phyloP scores from a whole-genome alignment of 768 basidiomycete species.

The Gymnopilus dilepis region DNA sequence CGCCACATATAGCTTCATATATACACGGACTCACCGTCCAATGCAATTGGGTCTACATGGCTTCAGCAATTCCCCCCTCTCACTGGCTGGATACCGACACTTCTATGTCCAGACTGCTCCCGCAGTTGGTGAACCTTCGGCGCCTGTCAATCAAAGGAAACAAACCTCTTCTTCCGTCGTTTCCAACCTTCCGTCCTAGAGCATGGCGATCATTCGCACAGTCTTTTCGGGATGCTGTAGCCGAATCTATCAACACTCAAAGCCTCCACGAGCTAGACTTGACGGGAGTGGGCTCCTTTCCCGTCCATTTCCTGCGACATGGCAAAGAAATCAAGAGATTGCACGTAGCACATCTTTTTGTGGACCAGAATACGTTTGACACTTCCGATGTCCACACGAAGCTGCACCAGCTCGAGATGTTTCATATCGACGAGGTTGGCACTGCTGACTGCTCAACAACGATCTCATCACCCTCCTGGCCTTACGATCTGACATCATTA shows the following conservation, averaged over 20 bases:
- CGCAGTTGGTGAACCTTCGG: conserved; percentile 4
- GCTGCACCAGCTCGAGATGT: neutral
- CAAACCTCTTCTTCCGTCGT: neutral
- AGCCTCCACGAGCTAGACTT: neutral
- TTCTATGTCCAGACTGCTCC: neutral
- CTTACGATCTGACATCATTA: neutral
- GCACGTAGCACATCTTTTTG: neutral
- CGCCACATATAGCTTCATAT: conserved; percentile 10
- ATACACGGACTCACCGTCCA: conserved; percentile 5
- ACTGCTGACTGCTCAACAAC: neutral
- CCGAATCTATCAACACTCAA: neutral
- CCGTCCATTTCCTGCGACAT: neutral
- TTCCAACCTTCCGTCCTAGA: neutral
- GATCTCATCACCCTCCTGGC: neutral
- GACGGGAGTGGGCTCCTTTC: neutral
- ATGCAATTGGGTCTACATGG: neutral
- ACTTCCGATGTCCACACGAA: neutral
- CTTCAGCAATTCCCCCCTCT: too few relatives aligned
- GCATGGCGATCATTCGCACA: neutral
- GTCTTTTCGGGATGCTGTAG: neutral
- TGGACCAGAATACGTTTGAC: neutral
- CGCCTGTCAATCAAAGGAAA: conserved; percentile 6
- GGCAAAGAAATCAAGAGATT: neutral
- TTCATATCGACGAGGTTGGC: neutral
- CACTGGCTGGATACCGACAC: conserved; percentile 6